phyloP scores from a whole-genome alignment of 2,329 filamentous ascomycete genomes.

The Thielaviopsis punctulata region DNA sequence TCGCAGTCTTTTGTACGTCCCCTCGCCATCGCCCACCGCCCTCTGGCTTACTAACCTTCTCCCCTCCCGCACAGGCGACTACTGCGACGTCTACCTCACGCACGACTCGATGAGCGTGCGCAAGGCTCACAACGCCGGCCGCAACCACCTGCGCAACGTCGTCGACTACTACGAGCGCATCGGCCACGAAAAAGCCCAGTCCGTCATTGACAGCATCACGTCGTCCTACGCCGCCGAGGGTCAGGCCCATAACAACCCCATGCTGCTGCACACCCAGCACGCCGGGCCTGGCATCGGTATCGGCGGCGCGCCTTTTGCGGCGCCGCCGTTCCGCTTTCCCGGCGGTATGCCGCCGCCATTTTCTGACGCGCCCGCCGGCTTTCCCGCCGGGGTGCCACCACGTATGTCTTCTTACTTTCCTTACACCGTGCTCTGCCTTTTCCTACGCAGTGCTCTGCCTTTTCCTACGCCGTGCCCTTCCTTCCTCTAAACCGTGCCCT shows the following conservation, averaged over 20 bases:
- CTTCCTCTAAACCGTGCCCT: too few relatives aligned
- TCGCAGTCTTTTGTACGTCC: too few relatives aligned
- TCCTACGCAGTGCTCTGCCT: background rate
- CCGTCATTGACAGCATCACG: constrained; percentile 95
- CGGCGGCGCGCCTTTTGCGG: too few relatives aligned
- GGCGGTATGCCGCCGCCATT: constrained; percentile 22
- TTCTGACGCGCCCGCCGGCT: too few relatives aligned
- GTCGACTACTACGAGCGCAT: constrained; percentile 98
- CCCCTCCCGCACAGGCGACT: constrained; percentile 47
- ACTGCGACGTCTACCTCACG: constrained; percentile 99
- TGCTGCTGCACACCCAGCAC: constrained; percentile 55
- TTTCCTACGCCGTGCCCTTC: background rate
- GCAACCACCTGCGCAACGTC: constrained; percentile 94
- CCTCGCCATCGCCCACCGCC: too few relatives aligned
- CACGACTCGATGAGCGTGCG: constrained; percentile 99
- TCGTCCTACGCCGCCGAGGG: constrained; percentile 90
- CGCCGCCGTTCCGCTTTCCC: too few relatives aligned
- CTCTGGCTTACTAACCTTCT: too few relatives aligned
- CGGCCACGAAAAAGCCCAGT: constrained; percentile 95
- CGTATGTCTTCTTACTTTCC: constrained; percentile 25
- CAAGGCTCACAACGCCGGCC: constrained; percentile 91
- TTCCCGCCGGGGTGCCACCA: background rate
- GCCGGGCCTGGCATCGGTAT: constrained; percentile 26
- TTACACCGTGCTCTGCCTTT: background rate
- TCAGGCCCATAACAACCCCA: constrained; percentile 69